phyloP scores from a whole-genome alignment of 768 basidiomycete species.

The Naganishia kalamii region DNA sequence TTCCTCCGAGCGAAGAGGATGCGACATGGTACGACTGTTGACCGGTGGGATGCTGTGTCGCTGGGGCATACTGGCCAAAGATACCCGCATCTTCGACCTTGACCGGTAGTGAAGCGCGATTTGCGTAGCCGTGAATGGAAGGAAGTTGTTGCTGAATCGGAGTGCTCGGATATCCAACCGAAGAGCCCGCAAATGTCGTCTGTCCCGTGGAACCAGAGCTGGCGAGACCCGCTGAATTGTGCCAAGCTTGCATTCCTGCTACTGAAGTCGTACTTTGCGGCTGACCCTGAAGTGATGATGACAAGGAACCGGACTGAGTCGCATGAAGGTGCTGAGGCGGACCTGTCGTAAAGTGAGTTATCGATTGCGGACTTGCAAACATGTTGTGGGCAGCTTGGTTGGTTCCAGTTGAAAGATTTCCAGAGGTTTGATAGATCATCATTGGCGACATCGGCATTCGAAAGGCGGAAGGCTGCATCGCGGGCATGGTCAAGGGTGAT shows the following conservation, averaged over 20 bases:
- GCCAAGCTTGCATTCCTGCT: neutral
- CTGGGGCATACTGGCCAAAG: neutral
- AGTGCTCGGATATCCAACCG: neutral
- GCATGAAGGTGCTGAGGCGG: neutral
- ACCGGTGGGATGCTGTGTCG: neutral
- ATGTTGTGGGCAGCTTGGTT: neutral
- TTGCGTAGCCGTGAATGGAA: neutral
- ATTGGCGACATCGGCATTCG: too few relatives aligned
- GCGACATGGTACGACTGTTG: neutral
- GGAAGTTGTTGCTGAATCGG: neutral
- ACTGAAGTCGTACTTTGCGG: too few relatives aligned
- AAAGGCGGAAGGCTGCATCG: neutral
- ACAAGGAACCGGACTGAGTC: neutral
- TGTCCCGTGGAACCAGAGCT: neutral
- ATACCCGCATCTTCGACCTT: neutral
- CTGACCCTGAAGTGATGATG: neutral
- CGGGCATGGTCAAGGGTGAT: neutral
- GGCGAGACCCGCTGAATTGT: neutral
- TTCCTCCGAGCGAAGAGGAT: neutral
- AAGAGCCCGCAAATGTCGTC: neutral
- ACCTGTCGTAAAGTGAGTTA: neutral
- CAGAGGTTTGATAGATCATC: neutral
- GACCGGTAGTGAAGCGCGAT: neutral
- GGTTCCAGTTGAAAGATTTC: neutral
- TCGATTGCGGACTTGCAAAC: neutral